Evolutionary conservation across 257 asterid genomes (phyloP).

Genomic region (Nicotiana attenuata): DNA sequence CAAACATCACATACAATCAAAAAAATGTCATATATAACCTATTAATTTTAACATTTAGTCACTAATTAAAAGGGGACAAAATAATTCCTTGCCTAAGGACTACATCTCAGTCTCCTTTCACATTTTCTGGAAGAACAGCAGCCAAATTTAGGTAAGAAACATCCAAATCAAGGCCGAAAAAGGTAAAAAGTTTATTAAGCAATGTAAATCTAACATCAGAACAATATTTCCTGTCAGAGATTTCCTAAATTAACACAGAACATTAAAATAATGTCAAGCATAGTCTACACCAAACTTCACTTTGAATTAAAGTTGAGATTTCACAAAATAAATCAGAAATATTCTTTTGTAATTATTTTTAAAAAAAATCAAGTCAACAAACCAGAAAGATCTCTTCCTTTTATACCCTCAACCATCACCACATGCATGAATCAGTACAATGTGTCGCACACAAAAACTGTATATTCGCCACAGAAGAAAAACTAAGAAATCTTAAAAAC

Average conservation of each 20-base stretch:
- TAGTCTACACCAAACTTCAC: neutral
- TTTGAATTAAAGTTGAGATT: too few relatives aligned
- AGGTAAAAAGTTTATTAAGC: neutral
- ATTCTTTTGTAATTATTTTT: neutral
- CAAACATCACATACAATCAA: neutral
- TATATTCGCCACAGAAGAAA: neutral
- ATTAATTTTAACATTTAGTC: neutral
- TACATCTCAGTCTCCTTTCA: neutral
- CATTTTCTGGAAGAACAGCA: neutral
- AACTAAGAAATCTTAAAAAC: neutral
- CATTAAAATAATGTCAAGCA: neutral
- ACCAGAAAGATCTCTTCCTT: neutral
- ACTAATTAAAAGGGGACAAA: neutral
- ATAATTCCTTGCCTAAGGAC: conserved; percentile 2
- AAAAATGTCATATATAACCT: neutral
- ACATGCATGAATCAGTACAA: neutral
- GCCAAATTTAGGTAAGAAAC: neutral
- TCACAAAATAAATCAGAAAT: neutral
- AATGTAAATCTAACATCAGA: neutral
- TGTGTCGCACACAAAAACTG: neutral
- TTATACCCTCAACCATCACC: neutral
- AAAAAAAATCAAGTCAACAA: neutral
- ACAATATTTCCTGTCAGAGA: neutral
- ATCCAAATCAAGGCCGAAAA: neutral
- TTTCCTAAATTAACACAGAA: neutral